Percentiles rank a stretch among this genome's conserved stretches.
phyloP scores from a whole-genome alignment of 192 early-diverging fungal species.

The Rhizophagus sp. region DNA sequence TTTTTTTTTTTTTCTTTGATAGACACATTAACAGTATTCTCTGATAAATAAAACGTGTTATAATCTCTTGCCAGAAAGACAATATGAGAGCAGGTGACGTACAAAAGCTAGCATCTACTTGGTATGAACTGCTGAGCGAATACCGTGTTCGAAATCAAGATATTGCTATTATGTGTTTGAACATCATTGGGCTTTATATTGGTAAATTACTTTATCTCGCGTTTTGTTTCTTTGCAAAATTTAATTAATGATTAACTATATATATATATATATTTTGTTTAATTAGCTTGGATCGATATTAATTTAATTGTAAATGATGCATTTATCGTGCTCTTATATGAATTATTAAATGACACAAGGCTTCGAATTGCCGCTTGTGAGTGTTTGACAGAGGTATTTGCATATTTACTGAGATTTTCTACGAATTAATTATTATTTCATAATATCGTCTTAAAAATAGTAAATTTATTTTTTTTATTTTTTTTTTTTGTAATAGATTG shows the following conservation, averaged over 20 bases:
- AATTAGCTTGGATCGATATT: conserved; percentile 88
- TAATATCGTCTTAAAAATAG: not conserved
- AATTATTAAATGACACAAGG: conserved; percentile 59
- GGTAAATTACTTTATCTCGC: conserved; percentile 29
- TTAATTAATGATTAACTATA: not conserved
- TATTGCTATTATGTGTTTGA: conserved; percentile 67
- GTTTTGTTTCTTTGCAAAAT: not conserved
- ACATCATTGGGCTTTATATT: conserved; percentile 85
- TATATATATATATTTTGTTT: too few species aligned
- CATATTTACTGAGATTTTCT: not conserved
- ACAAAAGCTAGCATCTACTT: conserved; percentile 65
- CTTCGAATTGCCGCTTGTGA: conserved; percentile 76
- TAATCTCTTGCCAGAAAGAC: conserved; percentile 64
- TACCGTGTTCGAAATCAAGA: conserved; percentile 57
- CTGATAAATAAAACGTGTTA: too few species aligned
- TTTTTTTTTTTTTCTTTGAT: not conserved
- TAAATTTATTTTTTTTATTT: not conserved
- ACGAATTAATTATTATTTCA: not conserved
- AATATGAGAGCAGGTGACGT: conserved; percentile 83
- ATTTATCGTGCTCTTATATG: conserved; percentile 76
- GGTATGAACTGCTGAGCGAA: conserved; percentile 74
- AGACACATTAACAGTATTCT: not conserved
- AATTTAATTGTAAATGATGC: conserved; percentile 82
- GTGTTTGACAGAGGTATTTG: conserved; percentile 69
- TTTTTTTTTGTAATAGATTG: conserved; percentile 47